phyloP scores from a whole-genome alignment of 2,329 filamentous ascomycete genomes.

The Neopestalotiopsis sp. region DNA sequence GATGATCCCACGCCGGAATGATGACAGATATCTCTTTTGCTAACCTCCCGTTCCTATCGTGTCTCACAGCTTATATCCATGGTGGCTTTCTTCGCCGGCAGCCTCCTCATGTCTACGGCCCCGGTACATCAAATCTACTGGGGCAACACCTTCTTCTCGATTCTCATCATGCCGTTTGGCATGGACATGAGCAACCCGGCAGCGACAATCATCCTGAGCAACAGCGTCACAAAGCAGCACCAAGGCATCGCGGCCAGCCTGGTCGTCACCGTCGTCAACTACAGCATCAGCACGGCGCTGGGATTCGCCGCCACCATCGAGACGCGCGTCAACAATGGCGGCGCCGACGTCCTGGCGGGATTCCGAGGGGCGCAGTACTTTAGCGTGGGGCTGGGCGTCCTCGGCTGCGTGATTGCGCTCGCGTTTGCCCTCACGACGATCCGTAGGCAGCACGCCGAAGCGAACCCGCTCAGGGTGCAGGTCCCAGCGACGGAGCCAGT shows the following conservation, averaged over 20 bases:
- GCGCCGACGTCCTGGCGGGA: constrained; percentile 7
- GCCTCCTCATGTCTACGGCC: constrained; percentile 39
- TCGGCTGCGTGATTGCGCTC: constrained; percentile 12
- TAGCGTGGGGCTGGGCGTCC: constrained; percentile 11
- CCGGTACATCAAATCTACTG: constrained; percentile 59
- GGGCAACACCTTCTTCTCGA: constrained; percentile 56
- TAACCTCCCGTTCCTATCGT: neutral
- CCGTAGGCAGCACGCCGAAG: neutral
- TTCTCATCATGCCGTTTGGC: constrained; percentile 38
- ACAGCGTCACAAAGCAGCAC: constrained; percentile 33
- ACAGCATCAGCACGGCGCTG: constrained; percentile 60
- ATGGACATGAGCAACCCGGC: constrained; percentile 30
- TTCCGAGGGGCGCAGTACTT: constrained; percentile 17
- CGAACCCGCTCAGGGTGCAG: neutral
- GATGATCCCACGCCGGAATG: too few species aligned
- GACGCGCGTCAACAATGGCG: constrained; percentile 7
- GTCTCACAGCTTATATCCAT: constrained; percentile 29
- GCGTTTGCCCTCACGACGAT: constrained; percentile 9
- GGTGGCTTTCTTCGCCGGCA: constrained; percentile 36
- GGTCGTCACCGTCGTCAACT: constrained; percentile 63
- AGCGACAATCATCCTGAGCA: constrained; percentile 55
- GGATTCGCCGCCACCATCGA: constrained; percentile 57
- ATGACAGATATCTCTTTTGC: neutral
- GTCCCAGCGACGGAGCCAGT: neutral
- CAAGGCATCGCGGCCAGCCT: constrained; percentile 43